A percentile compares a stretch with the other conserved stretches of the same genome.
Evolutionary conservation across 208 protist species (phyloP).

Genomic region (Trypanosoma vivax): DNA sequence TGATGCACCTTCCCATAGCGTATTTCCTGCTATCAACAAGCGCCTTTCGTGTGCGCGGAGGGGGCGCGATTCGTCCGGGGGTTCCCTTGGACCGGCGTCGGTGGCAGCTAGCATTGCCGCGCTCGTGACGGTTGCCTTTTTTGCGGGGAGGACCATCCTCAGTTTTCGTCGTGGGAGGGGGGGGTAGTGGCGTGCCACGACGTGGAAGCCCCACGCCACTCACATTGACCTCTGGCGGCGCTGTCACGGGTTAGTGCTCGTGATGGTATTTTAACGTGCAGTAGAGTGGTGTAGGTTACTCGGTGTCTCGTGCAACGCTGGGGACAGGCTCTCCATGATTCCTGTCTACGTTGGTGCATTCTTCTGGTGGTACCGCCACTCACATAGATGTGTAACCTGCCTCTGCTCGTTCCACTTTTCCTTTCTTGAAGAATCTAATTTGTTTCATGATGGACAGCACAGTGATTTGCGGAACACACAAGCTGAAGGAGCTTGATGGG

Average conservation of each 20-base stretch:
- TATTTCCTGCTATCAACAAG: conserved; percentile 30
- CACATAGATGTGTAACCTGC: too few relatives aligned
- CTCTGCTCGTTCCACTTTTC: neutral
- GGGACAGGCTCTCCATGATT: too few relatives aligned
- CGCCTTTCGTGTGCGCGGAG: neutral
- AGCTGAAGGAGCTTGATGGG: conserved; percentile 41
- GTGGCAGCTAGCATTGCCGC: neutral
- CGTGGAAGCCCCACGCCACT: neutral
- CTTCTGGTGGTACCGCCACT: too few relatives aligned
- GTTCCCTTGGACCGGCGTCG: neutral
- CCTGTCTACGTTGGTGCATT: too few relatives aligned
- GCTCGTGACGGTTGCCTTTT: neutral
- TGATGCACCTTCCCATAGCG: conserved; percentile 15
- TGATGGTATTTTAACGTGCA: too few relatives aligned
- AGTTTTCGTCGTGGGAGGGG: neutral
- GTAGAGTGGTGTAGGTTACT: too few relatives aligned
- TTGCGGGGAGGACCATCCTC: neutral
- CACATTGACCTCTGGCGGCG: neutral
- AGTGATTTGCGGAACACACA: conserved; percentile 48
- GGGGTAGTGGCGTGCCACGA: neutral
- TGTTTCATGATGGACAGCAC: conserved; percentile 8
- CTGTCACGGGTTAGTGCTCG: too few relatives aligned
- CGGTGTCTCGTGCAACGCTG: too few relatives aligned
- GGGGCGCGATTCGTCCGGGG: neutral
- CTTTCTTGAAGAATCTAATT: neutral